phyloP scores from a whole-genome alignment of 2,329 filamentous ascomycete genomes.

The Aspergillus viridinutans region DNA sequence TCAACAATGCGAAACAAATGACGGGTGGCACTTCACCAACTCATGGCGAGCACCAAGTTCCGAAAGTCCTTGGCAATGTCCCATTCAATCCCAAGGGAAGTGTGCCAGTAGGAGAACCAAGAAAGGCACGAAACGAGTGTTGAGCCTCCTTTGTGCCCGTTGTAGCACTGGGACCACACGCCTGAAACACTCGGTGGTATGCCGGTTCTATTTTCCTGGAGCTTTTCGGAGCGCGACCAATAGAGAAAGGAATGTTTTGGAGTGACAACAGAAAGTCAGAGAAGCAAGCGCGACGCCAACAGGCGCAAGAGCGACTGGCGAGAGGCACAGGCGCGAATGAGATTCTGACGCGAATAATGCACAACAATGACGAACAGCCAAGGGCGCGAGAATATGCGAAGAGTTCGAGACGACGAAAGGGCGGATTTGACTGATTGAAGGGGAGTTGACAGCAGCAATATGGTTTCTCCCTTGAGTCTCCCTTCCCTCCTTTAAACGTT shows the following conservation, averaged over 20 bases:
- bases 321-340: constrained; percentile 13
- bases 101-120: neutral
- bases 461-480: constrained; percentile 21
- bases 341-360: constrained; percentile 11
- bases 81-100: constrained; percentile 11
- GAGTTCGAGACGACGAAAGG: constrained; percentile 7
- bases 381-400: constrained; percentile 10
- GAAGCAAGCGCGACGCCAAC: constrained; percentile 20
- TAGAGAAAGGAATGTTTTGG: constrained; percentile 29
- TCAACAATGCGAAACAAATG: constrained; percentile 10
- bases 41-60: constrained; percentile 20
- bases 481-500: constrained; percentile 21
- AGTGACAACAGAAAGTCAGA: constrained; percentile 21
- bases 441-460: constrained; percentile 15
- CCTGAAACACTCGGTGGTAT: constrained; percentile 11
- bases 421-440: constrained; percentile 14
- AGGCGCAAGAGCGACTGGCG: constrained; percentile 17
- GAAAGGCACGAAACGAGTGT: neutral
- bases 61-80: constrained; percentile 9
- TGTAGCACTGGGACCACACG: constrained; percentile 12
- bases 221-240: constrained; percentile 12
- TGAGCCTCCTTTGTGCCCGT: constrained; percentile 8
- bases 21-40: constrained; percentile 24
- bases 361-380: constrained; percentile 10
- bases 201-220: constrained; percentile 2